phyloP scores from a whole-genome alignment of 2,329 filamentous ascomycete genomes.

The Amauroascus niger region DNA sequence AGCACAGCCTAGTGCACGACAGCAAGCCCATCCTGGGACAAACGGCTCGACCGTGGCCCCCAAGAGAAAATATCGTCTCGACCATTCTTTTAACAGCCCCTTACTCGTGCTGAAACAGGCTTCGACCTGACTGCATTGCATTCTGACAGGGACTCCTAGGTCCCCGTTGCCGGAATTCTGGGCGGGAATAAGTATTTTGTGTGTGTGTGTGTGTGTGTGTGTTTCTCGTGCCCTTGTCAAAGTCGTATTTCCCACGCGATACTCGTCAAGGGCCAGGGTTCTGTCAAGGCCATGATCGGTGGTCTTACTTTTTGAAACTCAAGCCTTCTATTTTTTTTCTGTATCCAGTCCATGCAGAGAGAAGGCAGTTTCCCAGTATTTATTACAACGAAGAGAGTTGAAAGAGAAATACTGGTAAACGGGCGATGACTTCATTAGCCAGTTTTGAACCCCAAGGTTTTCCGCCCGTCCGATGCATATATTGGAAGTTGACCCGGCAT shows the following conservation, averaged over 20 bases:
- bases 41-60: background rate
- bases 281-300: background rate
- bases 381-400: background rate
- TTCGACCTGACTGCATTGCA: background rate
- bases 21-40: background rate
- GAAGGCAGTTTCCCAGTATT: background rate
- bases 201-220: too few relatives aligned
- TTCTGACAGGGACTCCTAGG: background rate
- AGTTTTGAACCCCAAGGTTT: too few relatives aligned
- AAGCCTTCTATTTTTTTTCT: too few relatives aligned
- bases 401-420: background rate
- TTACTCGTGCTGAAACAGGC: background rate
- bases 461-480: background rate
- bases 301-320: conserved; percentile 9
- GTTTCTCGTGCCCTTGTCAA: conserved; percentile 1
- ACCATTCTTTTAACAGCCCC: background rate
- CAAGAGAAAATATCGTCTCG: background rate
- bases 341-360: background rate
- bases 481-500: background rate
- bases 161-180: background rate
- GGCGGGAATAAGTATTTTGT: background rate
- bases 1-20: background rate
- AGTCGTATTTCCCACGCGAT: conserved; percentile 9
- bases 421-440: background rate
- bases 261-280: background rate